Evolutionary conservation across 2,329 filamentous ascomycete genomes (phyloP), one percentile per base, ranked within the genome.

Genomic region (Pestalotiopsis sp.): DNA sequence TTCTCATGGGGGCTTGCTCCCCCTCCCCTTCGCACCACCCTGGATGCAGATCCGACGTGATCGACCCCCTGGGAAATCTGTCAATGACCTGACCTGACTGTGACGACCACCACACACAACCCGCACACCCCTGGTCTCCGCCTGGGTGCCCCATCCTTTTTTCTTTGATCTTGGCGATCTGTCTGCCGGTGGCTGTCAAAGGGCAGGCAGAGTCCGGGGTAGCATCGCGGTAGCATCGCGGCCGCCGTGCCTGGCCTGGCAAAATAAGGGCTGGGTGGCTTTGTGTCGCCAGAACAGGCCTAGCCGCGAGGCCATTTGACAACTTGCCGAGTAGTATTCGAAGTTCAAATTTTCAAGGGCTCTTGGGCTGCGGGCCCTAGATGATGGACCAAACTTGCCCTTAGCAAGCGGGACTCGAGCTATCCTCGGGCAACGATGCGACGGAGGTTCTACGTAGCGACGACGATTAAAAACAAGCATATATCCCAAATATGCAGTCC

Each of bases 31-130:
- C 63, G 13, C 14, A 38, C 26, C 35, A 22, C 30, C 62, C 62
- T 48, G 44, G 62, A 38, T 44, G 62, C 40, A 65, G 62, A 65
- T 66, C 48, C 64, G 24, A 26, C 26, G 35, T 9, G 44, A 38
- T 26, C 26, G 26, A 30, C 24, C 26, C 59, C 59, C 59, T 40
- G 59, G 22, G 17, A 14, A 62, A 22, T n/a, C 20, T 26, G 30
- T 38, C n/a, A 35, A 52, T 52, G 44, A 52, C 44, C n/a, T 14
- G n/a, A 14, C 22, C 24, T 20, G n/a, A 24, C n/a, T 14, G 13
- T 26, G 13, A 14, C 56, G 17, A 14, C 13, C 6, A 35, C 6
- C 44, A 52, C 44, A 20, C 44, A 52, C 44, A n/a, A 48, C 6
- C 44, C 7, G 11, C 6, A 48, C 58, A 26, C 58, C 44, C 44